Evolutionary conservation across 2,329 filamentous ascomycete species (phyloP).

Genomic region (Biscogniauxia mediterranea): DNA sequence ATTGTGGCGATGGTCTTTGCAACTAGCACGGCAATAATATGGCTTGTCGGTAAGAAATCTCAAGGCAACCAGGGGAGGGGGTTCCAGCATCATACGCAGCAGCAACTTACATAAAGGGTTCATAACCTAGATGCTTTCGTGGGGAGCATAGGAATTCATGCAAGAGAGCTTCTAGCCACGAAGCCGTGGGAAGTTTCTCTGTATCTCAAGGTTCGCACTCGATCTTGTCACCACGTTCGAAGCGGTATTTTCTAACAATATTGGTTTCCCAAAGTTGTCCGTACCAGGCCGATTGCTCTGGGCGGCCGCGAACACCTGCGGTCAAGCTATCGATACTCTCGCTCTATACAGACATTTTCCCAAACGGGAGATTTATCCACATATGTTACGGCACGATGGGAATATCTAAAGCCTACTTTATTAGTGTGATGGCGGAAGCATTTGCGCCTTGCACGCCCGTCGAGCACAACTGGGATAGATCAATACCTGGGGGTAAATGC

Average conservation of each 20-base stretch:
- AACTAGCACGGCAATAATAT: too few species aligned
- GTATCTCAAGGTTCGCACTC: too few species aligned
- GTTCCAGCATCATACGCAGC: too few species aligned
- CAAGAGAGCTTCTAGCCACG: too few species aligned
- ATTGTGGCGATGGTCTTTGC: constrained; percentile 7
- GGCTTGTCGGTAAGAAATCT: too few species aligned
- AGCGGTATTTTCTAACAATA: not conserved
- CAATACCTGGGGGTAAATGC: constrained; percentile 9
- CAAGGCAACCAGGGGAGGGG: too few species aligned
- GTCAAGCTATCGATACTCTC: constrained; percentile 20
- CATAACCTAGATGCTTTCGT: too few species aligned
- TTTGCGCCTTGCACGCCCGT: constrained; percentile 15
- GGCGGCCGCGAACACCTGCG: constrained; percentile 15
- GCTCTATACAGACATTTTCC: constrained; percentile 16
- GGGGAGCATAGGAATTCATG: too few species aligned
- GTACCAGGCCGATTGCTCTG: constrained; percentile 6
- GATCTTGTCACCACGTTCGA: too few species aligned
- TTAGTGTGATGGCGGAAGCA: constrained; percentile 7
- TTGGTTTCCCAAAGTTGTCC: not conserved
- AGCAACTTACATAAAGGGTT: too few species aligned
- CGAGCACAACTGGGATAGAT: constrained; percentile 17
- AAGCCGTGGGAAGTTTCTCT: too few species aligned
- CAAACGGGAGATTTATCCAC: not conserved
- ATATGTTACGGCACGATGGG: constrained; percentile 11
- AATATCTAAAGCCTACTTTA: constrained; percentile 4